A percentile compares a stretch with the other conserved stretches of the same genome.
These are phyloP conservation scores for Fusarium paranaense DNA, from an alignment of 2,329 filamentous ascomycete genomes.

Conservation along the genomic window DNA sequence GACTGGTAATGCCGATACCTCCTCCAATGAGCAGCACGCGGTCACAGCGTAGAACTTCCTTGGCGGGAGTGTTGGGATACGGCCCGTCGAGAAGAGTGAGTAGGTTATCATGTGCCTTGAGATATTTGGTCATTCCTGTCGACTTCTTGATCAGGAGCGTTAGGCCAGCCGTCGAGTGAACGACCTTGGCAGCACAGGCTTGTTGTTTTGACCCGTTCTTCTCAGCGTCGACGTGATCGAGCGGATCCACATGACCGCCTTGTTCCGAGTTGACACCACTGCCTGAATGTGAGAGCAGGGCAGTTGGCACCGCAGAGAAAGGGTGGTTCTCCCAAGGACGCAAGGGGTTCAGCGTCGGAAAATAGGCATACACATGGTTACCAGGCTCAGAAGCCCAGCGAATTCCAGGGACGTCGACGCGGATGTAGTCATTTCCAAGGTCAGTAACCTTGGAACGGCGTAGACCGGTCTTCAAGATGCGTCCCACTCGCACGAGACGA, in stretches of 20 bases:
- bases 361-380: constrained; percentile 59
- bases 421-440: constrained; percentile 48
- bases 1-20: not conserved
- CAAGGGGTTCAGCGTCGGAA: constrained; percentile 55
- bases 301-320: constrained; percentile 55
- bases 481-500: constrained; percentile 53
- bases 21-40: not conserved
- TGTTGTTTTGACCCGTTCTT: not conserved
- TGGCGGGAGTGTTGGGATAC: not conserved
- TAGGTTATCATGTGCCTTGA: not conserved
- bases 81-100: not conserved
- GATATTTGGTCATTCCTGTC: not conserved
- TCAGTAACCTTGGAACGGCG: constrained; percentile 52
- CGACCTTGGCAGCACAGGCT: too few species aligned
- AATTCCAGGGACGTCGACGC: constrained; percentile 56
- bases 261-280: not conserved
- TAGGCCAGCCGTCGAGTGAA: not conserved
- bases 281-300: not conserved
- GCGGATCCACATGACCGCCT: not conserved
- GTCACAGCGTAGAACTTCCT: not conserved
- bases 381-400: constrained; percentile 43
- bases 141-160: not conserved
- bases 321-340: constrained; percentile 66
- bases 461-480: constrained; percentile 53
- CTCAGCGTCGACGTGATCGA: not conserved